Evolutionary conservation across 257 asterid genomes (phyloP), one percentile per base, ranked within the genome.

Genomic region (Scutellaria galericulata): DNA sequence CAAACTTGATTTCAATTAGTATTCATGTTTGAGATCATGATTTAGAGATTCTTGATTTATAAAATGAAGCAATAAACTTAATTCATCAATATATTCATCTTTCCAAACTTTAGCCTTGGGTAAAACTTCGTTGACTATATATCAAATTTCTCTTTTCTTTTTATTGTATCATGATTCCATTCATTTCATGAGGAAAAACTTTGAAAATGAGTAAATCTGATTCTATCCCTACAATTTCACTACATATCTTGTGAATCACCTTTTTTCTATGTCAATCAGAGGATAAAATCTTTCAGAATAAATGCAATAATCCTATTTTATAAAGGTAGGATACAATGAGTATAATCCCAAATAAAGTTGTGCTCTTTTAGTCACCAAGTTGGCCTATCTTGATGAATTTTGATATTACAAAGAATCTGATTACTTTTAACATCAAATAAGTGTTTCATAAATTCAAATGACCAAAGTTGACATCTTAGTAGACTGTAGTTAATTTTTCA

Each of bases 371-470:
- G 54, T 31, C 64, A 65, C 27, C 27, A 24, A 24, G 1, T 24
- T 24, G n/a, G 41, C 41, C 45, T 46, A 64, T 64, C 42, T 27
- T 51, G 8, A 52, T 57, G 20, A 61, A 53, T 42, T 60, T 37
- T 60, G 64, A 74, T 40, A 64, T 70, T 64, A 61, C 68, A 62
- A 45, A 56, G 77, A 79, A 80, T 71, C 76, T 9, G 48, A 74
- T 63, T 24, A 4, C 72, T 20, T 18, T 73, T 58, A 74, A 74
- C 68, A 66, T 66, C 47, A 46, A 31, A 31, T 31, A 31, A 31
- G 37, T 0, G 37, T 31, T 31, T 31, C 37, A 31, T 31, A 2
- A 31, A 31, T 31, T 31, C 37, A 31, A 31, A 31, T 31, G 5
- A 31, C 37, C 37, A 31, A 31, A 0, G 5, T 31, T 31, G 37